A percentile compares a stretch with the other conserved stretches of the same genome.
phyloP scores from a whole-genome alignment of 768 basidiomycete genomes.

The Candolleomyces aberdarensis region DNA sequence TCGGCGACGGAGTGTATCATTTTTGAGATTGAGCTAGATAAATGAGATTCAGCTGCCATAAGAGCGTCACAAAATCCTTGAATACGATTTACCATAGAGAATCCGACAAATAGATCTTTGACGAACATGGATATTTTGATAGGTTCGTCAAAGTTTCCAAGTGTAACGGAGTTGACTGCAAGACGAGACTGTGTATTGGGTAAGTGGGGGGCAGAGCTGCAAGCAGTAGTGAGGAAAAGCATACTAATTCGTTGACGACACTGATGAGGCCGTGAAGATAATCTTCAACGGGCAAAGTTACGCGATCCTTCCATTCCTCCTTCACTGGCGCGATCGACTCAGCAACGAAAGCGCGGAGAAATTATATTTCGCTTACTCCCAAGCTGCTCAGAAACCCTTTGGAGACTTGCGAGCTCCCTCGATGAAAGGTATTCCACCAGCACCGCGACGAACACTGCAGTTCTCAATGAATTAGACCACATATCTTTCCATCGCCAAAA shows the following conservation, averaged over 20 bases:
- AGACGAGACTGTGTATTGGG: constrained; percentile 57
- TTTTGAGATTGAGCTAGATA: constrained; percentile 76
- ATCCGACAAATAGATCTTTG: constrained; percentile 80
- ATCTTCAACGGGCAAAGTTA: constrained; percentile 67
- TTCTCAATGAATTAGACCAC: constrained; percentile 71
- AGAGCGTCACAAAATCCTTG: neutral
- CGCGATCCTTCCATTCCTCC: constrained; percentile 65
- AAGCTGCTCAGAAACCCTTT: constrained; percentile 48
- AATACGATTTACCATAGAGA: no score
- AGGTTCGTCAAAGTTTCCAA: constrained; percentile 78
- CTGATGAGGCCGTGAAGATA: constrained; percentile 80
- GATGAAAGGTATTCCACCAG: constrained; percentile 62
- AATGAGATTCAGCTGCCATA: no score
- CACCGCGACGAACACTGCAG: constrained; percentile 62
- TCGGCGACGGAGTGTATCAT: constrained; percentile 68
- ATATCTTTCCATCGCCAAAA: constrained; percentile 86
- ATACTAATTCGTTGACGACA: constrained; percentile 76
- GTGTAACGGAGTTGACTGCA: constrained; percentile 77
- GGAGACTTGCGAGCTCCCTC: constrained; percentile 56
- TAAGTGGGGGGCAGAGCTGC: neutral
- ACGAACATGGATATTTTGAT: constrained; percentile 76
- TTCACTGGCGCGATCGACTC: constrained; percentile 44
- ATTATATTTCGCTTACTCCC: constrained; percentile 52
- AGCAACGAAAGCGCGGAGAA: neutral
- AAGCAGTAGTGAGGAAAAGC: constrained; percentile 10